Base-by-base conservation (phyloP, 306 rosid genomes). In the Adenanthera pavonina region DNA sequence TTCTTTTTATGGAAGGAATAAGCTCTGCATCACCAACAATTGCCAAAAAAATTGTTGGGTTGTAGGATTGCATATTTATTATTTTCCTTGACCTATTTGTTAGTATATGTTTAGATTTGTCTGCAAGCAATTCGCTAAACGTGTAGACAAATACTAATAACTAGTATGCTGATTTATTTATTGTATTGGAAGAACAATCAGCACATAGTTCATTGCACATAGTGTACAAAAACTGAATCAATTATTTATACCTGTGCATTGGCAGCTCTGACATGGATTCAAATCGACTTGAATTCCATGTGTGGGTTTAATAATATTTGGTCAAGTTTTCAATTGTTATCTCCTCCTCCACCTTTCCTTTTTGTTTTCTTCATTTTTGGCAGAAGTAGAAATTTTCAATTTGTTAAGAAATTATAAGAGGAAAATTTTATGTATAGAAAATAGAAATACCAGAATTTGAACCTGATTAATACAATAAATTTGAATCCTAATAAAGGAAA, bases 201-300 rank as follows among this genome's bases (percentile, higher is more conserved):
- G 2, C 64, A n/a, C 35, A 34, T 57, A 19, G 34, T 61, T 61
- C 8, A 36, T 65, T 14, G 46, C 20, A 36, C 16, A 16, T 65
- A 2, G 25, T 36, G 15, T 36, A 14, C 40, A 14, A 65, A 65
- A 65, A 35, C 16, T 35, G 46, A 15, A 36, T 66, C 14, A 66
- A 66, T 66, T 66, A 38, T 38, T 40, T 13, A 19, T 57, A 38
- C 71, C 7, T 66, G 19, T 66, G 71, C 71, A 33, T 5, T 25
- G 16, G 20, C 41, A 75, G 25, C 51, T 67, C 5, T 67, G 13
- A 8, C 41, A n/a, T 60, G 40, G 70, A 59, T 59, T 75, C 14
- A 40, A 57, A 57, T 75, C 59, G 79, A 40, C 64, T 41, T 57
- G 15, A 57, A 56, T 74, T 40, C 41, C 40, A 38, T 40, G 40